A percentile compares a stretch with the other conserved stretches of the same genome.
Evolutionary conservation across 2,329 filamentous ascomycete species (phyloP).

Genomic region (Aspergillus fischeri): DNA sequence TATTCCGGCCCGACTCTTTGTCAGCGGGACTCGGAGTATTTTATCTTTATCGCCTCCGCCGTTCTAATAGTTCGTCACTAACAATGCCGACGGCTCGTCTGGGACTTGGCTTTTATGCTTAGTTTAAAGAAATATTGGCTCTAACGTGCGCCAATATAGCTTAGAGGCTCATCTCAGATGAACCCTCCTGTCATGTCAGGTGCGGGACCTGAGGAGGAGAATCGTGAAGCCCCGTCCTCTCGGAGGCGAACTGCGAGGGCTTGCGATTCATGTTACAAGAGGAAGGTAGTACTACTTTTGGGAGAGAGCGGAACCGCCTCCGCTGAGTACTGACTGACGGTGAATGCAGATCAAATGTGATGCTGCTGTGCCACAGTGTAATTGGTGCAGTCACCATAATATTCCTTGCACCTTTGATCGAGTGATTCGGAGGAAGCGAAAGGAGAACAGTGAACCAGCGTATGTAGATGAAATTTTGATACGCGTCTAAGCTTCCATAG

Average conservation of each 20-base stretch:
- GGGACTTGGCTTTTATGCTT: not conserved
- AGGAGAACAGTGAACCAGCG: constrained; percentile 19
- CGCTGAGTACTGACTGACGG: not conserved
- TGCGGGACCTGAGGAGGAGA: constrained; percentile 19
- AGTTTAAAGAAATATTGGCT: not conserved
- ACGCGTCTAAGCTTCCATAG: not conserved
- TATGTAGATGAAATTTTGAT: constrained; percentile 7
- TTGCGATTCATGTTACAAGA: constrained; percentile 49
- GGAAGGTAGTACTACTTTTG: constrained; percentile 38
- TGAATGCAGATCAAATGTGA: constrained; percentile 50
- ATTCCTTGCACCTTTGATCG: constrained; percentile 46
- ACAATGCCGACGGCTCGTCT: not conserved
- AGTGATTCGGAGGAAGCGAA: constrained; percentile 26
- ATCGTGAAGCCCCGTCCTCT: not conserved
- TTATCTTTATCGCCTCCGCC: not conserved
- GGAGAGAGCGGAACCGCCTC: not conserved
- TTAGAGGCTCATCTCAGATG: constrained; percentile 3
- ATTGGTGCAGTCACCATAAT: constrained; percentile 50
- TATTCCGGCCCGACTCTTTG: not conserved
- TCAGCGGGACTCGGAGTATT: constrained; percentile 6
- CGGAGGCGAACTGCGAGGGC: constrained; percentile 34
- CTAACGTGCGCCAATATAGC: not conserved
- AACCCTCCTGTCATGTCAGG: constrained; percentile 13
- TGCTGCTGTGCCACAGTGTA: constrained; percentile 41
- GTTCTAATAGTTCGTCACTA: not conserved